Conservation (phyloP, 164 flowering plant species). For the Hamamelis virginiana region DNA sequence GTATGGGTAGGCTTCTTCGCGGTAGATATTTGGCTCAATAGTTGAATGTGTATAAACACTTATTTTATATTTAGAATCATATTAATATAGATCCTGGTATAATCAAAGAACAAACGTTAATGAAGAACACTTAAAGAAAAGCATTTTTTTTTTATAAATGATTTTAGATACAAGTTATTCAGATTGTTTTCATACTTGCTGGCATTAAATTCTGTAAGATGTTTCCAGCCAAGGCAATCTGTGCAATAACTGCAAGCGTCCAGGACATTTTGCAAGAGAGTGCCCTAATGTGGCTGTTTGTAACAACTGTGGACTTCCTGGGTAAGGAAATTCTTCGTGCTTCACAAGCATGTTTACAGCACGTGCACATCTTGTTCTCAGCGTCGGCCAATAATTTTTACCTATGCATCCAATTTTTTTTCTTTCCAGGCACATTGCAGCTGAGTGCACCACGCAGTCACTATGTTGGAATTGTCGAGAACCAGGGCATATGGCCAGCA, state of each 20-base stretch:
- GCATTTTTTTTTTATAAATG: too few relatives aligned
- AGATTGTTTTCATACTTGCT: not conserved
- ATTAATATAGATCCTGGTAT: too few relatives aligned
- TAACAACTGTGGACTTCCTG: slow-evolving; percentile 63
- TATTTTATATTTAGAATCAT: too few relatives aligned
- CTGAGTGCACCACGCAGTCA: slow-evolving; percentile 52
- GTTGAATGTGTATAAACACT: too few relatives aligned
- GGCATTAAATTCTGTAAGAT: not conserved
- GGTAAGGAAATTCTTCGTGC: slow-evolving; percentile 34
- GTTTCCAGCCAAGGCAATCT: slow-evolving; percentile 43
- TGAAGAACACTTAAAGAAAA: too few relatives aligned
- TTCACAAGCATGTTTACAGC: not conserved
- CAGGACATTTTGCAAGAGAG: slow-evolving; percentile 71
- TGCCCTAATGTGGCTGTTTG: slow-evolving; percentile 65
- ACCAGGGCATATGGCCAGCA: slow-evolving; percentile 55
- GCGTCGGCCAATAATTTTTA: not conserved
- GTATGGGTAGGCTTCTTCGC: too few relatives aligned
- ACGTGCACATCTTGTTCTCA: not conserved
- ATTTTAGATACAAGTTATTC: too few relatives aligned
- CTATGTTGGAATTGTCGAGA: slow-evolving; percentile 65
- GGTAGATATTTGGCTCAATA: too few relatives aligned
- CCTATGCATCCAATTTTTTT: not conserved
- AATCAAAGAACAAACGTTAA: too few relatives aligned
- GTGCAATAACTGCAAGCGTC: slow-evolving; percentile 71
- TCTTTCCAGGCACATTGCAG: slow-evolving; percentile 45